phyloP scores from a whole-genome alignment of 257 asterid genomes.

The Salvia hispanica region DNA sequence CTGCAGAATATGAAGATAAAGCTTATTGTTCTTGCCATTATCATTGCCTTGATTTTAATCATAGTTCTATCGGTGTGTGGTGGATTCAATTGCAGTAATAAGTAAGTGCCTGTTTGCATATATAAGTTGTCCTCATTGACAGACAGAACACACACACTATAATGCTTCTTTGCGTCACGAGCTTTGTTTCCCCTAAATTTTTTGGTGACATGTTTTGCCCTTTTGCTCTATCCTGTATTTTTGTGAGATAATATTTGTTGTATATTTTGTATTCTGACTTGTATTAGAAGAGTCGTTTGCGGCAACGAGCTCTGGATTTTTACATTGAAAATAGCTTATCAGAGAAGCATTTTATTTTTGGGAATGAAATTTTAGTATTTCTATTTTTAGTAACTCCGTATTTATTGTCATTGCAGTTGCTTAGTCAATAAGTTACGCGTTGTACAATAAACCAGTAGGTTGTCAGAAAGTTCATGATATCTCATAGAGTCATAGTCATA shows the following conservation, averaged over 20 bases:
- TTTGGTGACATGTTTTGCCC: constrained; percentile 36
- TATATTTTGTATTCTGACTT: constrained; percentile 54
- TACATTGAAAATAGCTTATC: not conserved
- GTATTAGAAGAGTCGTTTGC: constrained; percentile 33
- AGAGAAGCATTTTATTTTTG: not conserved
- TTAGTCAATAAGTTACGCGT: not conserved
- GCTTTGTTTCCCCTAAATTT: constrained; percentile 38
- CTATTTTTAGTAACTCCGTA: not conserved
- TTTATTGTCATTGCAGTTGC: not conserved
- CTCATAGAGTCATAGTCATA: not conserved
- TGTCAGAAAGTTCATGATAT: not conserved
- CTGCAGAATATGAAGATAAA: constrained; percentile 90
- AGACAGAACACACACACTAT: constrained; percentile 24
- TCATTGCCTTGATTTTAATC: constrained; percentile 82
- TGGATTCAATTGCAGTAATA: constrained; percentile 64
- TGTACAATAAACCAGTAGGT: not conserved
- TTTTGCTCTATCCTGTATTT: constrained; percentile 36
- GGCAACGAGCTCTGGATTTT: constrained; percentile 20
- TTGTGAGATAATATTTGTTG: constrained; percentile 55
- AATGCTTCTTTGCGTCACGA: constrained; percentile 32
- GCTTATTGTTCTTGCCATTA: constrained; percentile 86
- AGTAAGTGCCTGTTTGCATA: constrained; percentile 15
- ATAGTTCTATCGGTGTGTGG: constrained; percentile 83
- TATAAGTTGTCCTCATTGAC: constrained; percentile 28
- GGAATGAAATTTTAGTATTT: not conserved